Percentiles rank a stretch among this genome's conserved stretches.
These are phyloP conservation scores for Pestalotiopsis sp. DNA, from an alignment of 2,329 filamentous ascomycete species.

Conservation along the genomic window DNA sequence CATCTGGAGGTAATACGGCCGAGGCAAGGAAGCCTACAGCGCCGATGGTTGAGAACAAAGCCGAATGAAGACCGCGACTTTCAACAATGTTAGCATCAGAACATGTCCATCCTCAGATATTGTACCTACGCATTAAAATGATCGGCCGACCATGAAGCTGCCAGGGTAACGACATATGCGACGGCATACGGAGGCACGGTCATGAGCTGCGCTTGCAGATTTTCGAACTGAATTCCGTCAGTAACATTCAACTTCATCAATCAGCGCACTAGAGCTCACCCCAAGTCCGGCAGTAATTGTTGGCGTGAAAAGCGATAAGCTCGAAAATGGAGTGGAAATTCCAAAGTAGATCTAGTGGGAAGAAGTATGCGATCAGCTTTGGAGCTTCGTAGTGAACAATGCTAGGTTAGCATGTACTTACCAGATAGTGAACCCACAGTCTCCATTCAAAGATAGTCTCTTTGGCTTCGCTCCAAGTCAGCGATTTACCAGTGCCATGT, in stretches of 20 bases:
- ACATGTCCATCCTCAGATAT: no score
- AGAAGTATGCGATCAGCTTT: no score
- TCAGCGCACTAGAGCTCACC: no score
- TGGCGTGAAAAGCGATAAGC: slow-evolving; percentile 51
- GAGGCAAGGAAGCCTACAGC: slow-evolving; percentile 62
- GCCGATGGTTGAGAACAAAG: slow-evolving; percentile 44
- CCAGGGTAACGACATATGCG: slow-evolving; percentile 42
- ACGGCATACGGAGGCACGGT: slow-evolving; percentile 70
- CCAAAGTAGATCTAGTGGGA: slow-evolving; percentile 40
- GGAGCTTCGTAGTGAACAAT: no score
- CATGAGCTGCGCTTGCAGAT: slow-evolving; percentile 60
- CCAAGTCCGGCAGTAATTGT: slow-evolving; percentile 54
- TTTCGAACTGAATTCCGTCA: slow-evolving; percentile 21
- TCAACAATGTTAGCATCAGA: no score
- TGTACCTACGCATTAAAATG: slow-evolving; percentile 50
- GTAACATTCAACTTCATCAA: no score
- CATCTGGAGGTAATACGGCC: slow-evolving; percentile 61
- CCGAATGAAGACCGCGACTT: slow-evolving; percentile 45
- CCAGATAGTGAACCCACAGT: slow-evolving; percentile 67
- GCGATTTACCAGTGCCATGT: slow-evolving; percentile 61
- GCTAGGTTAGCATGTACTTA: no score
- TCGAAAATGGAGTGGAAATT: slow-evolving; percentile 37
- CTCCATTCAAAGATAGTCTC: slow-evolving; percentile 67
- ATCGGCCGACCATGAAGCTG: slow-evolving; percentile 64
- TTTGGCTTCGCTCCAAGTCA: slow-evolving; percentile 70